Evolutionary conservation across 306 rosid genomes (phyloP).

Genomic region (Glycine tomentella): DNA sequence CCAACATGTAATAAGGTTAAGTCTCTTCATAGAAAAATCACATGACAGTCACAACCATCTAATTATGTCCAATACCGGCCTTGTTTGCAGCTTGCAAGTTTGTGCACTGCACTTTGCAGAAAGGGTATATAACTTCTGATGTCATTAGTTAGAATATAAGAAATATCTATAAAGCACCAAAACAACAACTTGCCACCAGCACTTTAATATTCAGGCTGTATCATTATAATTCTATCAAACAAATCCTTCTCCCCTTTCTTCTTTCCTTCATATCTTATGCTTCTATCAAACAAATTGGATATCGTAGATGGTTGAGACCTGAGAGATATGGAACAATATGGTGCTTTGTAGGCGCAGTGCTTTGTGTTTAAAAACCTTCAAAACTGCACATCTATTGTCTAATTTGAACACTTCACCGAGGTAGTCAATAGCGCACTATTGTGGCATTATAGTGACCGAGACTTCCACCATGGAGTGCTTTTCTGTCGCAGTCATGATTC

Average conservation of each 20-base stretch:
- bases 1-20: not conserved
- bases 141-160: constrained; percentile 17
- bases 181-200: not conserved
- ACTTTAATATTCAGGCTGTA: constrained; percentile 5
- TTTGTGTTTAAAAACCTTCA: not conserved
- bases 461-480: too few relatives aligned
- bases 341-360: not conserved
- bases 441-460: too few relatives aligned
- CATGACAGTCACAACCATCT: not conserved
- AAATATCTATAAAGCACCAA: not conserved
- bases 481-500: too few relatives aligned
- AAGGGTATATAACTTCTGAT: not conserved
- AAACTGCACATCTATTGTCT: not conserved
- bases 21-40: not conserved
- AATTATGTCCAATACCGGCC: constrained; percentile 3
- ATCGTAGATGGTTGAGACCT: not conserved
- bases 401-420: too few relatives aligned
- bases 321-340: not conserved
- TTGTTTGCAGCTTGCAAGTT: not conserved
- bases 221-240: not conserved
- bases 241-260: not conserved
- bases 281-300: not conserved
- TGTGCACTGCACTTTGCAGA: not conserved
- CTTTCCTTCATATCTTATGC: not conserved
- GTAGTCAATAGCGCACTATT: not conserved